Base-by-base conservation (phyloP, 2,329 filamentous ascomycete genomes). In the Dryadomyces sulphureus region DNA sequence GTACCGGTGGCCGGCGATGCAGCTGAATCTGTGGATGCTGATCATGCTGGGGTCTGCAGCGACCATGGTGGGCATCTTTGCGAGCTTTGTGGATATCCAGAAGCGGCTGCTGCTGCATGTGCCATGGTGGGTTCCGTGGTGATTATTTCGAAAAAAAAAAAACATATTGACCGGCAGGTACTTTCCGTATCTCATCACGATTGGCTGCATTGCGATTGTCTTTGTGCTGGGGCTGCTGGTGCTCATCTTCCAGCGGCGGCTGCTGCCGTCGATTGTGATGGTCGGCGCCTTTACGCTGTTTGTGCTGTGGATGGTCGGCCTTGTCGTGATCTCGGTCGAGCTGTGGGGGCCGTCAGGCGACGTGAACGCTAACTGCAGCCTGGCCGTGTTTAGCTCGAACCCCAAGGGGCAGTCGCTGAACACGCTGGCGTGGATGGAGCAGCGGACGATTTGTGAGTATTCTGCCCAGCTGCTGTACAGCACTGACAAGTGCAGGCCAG, bases 1-100 rank as follows among this genome's bases (percentile, higher is more conserved):
- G 38, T 83, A 82, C 66, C 76, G 77, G 63, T 83, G 79, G 79
- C 79, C 79, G 17, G 74, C 75, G n/a, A 60, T 76, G 46, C 74
- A 79, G 60, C 67, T 83, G 48, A 81, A 81, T 56, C 61, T 81
- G 43, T 81, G 79, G 76, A 75, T 82, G 56, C 64, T 82, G 43
- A 64, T 81, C 53, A 81, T 82, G 72, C 64, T 82, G 11, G 65
- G 77, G 4, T 69, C 75, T 1, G 70, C 74, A 5, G 65, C 68
- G 45, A 70, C 69, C 45, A 72, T 80, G 50, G 66, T 83, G 36
- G 79, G 78, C 45, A 69, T 81, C 19, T 77, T 80, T 52, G 64
- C 70, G 14, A 70, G 65, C 19, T 81, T 83, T 51, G 66, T 81
- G 48, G 64, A 70, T 50, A 69, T 73, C 30, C 79, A 83, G 57